phyloP scores from a whole-genome alignment of 2,329 filamentous ascomycete species.

The Zalaria obscura region DNA sequence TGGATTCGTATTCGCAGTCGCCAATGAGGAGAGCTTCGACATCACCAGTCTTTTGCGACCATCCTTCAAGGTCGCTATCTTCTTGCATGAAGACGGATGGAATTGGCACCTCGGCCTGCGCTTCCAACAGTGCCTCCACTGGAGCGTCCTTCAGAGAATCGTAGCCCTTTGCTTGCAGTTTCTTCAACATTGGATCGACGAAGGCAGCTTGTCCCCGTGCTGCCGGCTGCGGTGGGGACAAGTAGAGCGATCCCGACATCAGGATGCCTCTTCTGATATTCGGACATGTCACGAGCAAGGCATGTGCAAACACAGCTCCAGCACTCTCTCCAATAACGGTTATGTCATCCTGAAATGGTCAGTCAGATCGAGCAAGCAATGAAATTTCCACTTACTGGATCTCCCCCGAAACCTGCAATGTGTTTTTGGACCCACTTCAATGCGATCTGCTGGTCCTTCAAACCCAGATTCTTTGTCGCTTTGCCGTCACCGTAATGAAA shows the following conservation, averaged over 20 bases:
- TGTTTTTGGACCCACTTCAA: slow-evolving; percentile 19
- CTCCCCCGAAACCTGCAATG: slow-evolving; percentile 21
- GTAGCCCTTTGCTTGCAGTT: slow-evolving; percentile 7
- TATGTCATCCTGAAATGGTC: slow-evolving; percentile 19
- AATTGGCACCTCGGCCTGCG: slow-evolving; percentile 21
- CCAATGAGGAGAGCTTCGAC: slow-evolving; percentile 26
- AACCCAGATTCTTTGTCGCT: slow-evolving; percentile 15
- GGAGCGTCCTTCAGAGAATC: slow-evolving; percentile 17
- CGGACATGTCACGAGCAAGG: slow-evolving; percentile 22
- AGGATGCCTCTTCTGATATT: slow-evolving; percentile 22
- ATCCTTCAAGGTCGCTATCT: slow-evolving; percentile 21
- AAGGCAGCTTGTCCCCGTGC: slow-evolving; percentile 16
- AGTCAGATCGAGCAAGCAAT: background rate
- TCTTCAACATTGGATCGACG: slow-evolving; percentile 13
- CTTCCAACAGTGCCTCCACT: slow-evolving; percentile 18
- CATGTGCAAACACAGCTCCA: slow-evolving; percentile 31
- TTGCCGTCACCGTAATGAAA: slow-evolving; percentile 30
- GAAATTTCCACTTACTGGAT: slow-evolving; percentile 9
- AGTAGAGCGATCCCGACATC: slow-evolving; percentile 27
- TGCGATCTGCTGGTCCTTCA: slow-evolving; percentile 15
- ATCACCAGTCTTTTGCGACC: slow-evolving; percentile 20
- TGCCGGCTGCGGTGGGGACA: slow-evolving; percentile 28
- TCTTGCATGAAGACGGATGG: slow-evolving; percentile 29
- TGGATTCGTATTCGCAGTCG: slow-evolving; percentile 28
- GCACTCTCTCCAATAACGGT: slow-evolving; percentile 33